Evolutionary conservation across 768 basidiomycete species (phyloP).

Genomic region (Naematelia aurantialba): DNA sequence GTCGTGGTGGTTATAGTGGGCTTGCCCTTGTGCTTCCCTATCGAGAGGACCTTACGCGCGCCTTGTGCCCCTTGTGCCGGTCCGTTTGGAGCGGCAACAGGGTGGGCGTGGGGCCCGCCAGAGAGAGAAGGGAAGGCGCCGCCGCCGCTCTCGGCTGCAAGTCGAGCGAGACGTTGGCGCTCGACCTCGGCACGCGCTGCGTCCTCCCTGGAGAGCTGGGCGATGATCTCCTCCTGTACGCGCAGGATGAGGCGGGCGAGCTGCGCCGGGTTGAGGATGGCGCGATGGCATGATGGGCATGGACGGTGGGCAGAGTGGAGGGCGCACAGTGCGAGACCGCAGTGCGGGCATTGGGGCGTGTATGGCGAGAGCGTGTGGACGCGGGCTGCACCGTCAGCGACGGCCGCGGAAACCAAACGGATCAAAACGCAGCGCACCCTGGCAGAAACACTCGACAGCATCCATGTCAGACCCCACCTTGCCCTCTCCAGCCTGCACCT

Average conservation of each 20-base stretch:
- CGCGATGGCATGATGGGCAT: slow-evolving; percentile 48
- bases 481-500: slow-evolving; percentile 26
- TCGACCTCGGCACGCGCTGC: slow-evolving; percentile 27
- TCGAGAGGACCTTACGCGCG: slow-evolving; percentile 38
- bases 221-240: slow-evolving; percentile 36
- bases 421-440: slow-evolving; percentile 31
- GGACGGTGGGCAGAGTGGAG: slow-evolving; percentile 48
- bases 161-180: slow-evolving; percentile 21
- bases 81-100: too few species aligned
- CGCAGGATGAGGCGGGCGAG: slow-evolving; percentile 36
- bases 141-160: slow-evolving; percentile 37
- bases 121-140: slow-evolving; percentile 41
- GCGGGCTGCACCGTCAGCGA: slow-evolving; percentile 27
- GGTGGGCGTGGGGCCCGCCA: too few species aligned
- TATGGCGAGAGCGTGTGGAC: slow-evolving; percentile 48
- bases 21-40: slow-evolving; percentile 40
- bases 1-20: slow-evolving; percentile 40
- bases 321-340: slow-evolving; percentile 49
- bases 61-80: too few species aligned
- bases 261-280: slow-evolving; percentile 31
- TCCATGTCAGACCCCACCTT: slow-evolving; percentile 21
- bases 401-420: not conserved
- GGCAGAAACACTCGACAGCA: slow-evolving; percentile 44
- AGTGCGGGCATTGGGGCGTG: slow-evolving; percentile 47
- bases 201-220: slow-evolving; percentile 34